Evolutionary conservation across 495 filamentous ascomycete species (phyloP).

Genomic region (Xylaria acuta): DNA sequence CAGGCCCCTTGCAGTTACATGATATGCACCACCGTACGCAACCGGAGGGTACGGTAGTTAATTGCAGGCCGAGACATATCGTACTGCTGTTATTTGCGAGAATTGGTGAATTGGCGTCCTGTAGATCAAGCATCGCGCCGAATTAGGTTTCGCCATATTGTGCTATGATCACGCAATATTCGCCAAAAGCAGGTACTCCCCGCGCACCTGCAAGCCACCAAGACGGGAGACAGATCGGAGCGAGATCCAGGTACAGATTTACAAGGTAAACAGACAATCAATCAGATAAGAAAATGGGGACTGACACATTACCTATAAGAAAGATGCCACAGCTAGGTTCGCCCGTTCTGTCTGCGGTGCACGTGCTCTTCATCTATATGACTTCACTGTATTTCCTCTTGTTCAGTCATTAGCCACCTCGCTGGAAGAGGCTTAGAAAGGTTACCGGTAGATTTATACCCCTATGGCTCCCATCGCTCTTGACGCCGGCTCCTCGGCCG

Average conservation of each 20-base stretch:
- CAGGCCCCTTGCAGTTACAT: slow-evolving; percentile 1
- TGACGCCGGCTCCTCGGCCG: slow-evolving; percentile 26
- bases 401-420: background rate
- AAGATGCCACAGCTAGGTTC: background rate
- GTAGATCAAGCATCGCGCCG: background rate
- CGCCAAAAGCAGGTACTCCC: background rate
- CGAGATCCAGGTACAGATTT: background rate
- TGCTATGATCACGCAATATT: slow-evolving; percentile 29
- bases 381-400: background rate
- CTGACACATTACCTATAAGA: slow-evolving; percentile 2
- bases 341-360: background rate
- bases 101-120: slow-evolving; percentile 5
- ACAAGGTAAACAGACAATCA: background rate
- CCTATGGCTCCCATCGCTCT: slow-evolving; percentile 40
- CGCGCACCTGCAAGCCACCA: background rate
- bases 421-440: background rate
- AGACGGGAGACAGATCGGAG: slow-evolving; percentile 14
- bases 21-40: background rate
- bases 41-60: background rate
- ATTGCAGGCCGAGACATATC: slow-evolving; percentile 5
- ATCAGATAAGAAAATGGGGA: slow-evolving; percentile 24
- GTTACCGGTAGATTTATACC: background rate
- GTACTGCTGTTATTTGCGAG: background rate
- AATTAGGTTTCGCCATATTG: slow-evolving; percentile 24
- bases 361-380: slow-evolving; percentile 9